Evolutionary conservation across 1,284 basidiomycete genomes (phyloP).

Genomic region (Sporisorium scitamineum): DNA sequence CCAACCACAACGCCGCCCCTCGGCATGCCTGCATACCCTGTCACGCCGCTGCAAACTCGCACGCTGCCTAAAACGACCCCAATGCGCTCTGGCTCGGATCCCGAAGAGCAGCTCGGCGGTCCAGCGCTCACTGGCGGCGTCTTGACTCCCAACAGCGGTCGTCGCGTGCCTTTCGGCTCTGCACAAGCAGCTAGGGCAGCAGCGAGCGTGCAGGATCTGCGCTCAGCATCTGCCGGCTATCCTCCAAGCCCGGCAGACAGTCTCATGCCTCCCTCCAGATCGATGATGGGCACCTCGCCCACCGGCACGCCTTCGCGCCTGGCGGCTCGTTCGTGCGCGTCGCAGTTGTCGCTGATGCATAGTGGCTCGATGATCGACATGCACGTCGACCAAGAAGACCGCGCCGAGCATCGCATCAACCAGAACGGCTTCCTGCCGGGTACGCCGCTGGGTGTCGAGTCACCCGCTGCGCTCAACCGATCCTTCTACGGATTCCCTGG

Average conservation of each 20-base stretch:
- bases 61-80: conserved; percentile 21
- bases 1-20: conserved; percentile 19
- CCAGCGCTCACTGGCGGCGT: conserved; percentile 4
- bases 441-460: conserved; percentile 43
- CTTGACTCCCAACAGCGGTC: conserved; percentile 22
- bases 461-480: conserved; percentile 43
- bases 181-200: conserved; percentile 49
- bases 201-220: conserved; percentile 53
- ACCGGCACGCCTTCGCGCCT: conserved; percentile 34
- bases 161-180: conserved; percentile 30
- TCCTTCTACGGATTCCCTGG: conserved; percentile 60
- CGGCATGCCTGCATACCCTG: conserved; percentile 18
- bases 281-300: conserved; percentile 54
- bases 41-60: conserved; percentile 30
- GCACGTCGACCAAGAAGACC: conserved; percentile 69
- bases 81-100: conserved; percentile 22
- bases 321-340: conserved; percentile 41
- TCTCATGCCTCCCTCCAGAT: conserved; percentile 57
- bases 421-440: conserved; percentile 57
- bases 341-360: conserved; percentile 67
- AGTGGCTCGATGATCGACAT: conserved; percentile 71
- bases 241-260: conserved; percentile 41
- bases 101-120: conserved; percentile 12
- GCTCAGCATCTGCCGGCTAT: conserved; percentile 27
- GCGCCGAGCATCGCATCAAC: conserved; percentile 52